Conservation (phyloP, 139 green algal genomes). For the Coccomyxa sp. region DNA sequence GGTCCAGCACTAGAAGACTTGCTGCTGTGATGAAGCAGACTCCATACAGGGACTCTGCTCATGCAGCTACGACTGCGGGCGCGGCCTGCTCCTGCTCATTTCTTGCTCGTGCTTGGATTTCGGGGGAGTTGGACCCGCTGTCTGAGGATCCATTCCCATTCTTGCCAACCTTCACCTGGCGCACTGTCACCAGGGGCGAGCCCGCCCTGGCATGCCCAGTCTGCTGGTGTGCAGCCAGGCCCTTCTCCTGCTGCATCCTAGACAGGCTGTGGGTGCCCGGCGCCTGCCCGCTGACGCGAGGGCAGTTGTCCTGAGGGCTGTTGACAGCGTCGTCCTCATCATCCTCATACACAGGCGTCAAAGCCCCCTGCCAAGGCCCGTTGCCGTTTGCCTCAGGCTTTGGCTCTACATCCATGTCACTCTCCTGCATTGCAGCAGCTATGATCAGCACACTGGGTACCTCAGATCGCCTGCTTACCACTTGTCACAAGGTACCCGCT, state of each 20-base stretch:
- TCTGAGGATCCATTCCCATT: constrained; percentile 35
- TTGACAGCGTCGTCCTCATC: constrained; percentile 19
- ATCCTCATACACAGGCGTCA: constrained; percentile 1
- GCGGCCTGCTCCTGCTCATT: no score
- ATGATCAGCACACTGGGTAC: no score
- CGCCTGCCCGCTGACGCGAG: neutral
- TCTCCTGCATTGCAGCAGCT: no score
- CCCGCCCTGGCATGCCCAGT: neutral
- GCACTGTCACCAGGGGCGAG: neutral
- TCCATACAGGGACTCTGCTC: no score
- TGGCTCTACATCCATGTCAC: no score
- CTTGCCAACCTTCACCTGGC: neutral
- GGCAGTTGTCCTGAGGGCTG: constrained; percentile 12
- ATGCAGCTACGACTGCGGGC: no score
- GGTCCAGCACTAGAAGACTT: no score
- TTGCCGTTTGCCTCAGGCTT: no score
- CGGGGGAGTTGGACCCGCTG: constrained; percentile 46
- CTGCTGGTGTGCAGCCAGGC: neutral
- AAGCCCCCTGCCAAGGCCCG: neutral
- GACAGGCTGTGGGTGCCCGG: neutral
- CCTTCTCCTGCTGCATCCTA: neutral
- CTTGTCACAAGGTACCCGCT: no score
- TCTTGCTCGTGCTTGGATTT: neutral
- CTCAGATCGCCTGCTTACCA: no score
- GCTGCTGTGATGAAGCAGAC: no score